Percentiles rank a stretch among this genome's conserved stretches.
Evolutionary conservation across 345 rosid genomes (phyloP).

Genomic region (Eucalyptus globulus): DNA sequence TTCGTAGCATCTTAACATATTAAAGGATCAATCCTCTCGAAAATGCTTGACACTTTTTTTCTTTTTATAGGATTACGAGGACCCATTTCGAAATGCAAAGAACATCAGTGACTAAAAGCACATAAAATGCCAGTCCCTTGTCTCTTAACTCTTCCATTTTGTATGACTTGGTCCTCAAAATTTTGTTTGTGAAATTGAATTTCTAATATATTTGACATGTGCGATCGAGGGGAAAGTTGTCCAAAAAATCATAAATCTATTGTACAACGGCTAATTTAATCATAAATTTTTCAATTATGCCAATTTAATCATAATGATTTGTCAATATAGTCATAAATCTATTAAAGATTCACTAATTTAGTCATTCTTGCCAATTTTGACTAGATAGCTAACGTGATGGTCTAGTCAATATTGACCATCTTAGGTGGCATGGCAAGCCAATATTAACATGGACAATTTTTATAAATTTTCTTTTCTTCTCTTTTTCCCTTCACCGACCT

Average conservation of each 20-base stretch:
- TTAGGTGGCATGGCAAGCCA: fast-evolving
- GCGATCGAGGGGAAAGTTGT: not conserved
- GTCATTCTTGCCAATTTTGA: too few relatives aligned
- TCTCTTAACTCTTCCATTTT: not conserved
- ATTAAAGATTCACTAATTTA: too few relatives aligned
- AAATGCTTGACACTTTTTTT: not conserved
- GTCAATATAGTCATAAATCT: too few relatives aligned
- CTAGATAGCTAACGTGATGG: too few relatives aligned
- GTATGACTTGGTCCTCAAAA: not conserved
- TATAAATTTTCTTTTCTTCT: too few relatives aligned
- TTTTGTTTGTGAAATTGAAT: not conserved
- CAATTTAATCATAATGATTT: too few relatives aligned
- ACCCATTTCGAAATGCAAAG: not conserved
- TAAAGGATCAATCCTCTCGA: not conserved
- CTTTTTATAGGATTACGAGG: not conserved
- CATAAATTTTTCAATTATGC: fast-evolving
- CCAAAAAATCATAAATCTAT: too few relatives aligned
- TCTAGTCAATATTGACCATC: too few relatives aligned
- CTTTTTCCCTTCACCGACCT: fast-evolving
- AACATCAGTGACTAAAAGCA: not conserved
- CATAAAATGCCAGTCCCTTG: not conserved
- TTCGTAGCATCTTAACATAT: not conserved
- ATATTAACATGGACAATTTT: too few relatives aligned
- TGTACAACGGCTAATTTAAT: fast-evolving
- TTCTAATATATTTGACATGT: not conserved